phyloP scores from a whole-genome alignment of 176 grass and related monocot genomes.

The Saccharum officinarum region DNA sequence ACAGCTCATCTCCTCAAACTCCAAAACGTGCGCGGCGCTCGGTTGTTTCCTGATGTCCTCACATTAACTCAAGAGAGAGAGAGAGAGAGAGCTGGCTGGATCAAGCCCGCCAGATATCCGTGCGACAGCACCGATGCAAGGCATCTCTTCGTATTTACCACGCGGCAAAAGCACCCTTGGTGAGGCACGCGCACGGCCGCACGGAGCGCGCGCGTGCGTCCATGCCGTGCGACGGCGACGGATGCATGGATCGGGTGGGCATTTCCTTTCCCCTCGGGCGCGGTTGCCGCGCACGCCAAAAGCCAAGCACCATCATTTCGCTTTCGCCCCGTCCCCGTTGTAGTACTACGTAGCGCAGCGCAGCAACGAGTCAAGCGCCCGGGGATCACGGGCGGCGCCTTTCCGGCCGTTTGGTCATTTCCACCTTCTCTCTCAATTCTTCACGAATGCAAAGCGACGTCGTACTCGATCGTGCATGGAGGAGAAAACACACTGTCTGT shows the following conservation, averaged over 20 bases:
- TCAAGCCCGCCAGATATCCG: not conserved
- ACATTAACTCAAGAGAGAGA: not conserved
- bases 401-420: not conserved
- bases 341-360: too few species aligned
- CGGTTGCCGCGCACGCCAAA: not conserved
- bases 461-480: not conserved
- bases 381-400: slow-evolving; percentile 26
- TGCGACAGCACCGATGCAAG: not conserved
- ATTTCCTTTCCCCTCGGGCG: not conserved
- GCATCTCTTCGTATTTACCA: too few species aligned
- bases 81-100: too few species aligned
- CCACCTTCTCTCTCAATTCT: not conserved
- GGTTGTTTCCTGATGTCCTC: not conserved
- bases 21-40: not conserved
- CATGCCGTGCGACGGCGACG: not conserved
- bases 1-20: not conserved
- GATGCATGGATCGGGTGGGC: not conserved
- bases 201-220: not conserved
- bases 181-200: not conserved
- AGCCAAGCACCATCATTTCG: not conserved
- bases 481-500: not conserved
- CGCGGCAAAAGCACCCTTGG: too few species aligned
- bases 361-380: not conserved
- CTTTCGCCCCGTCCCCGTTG: too few species aligned
- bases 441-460: not conserved